These are phyloP conservation scores for Populus tomentosa DNA, from an alignment of 441 rosid genomes.

Conservation along the genomic window DNA sequence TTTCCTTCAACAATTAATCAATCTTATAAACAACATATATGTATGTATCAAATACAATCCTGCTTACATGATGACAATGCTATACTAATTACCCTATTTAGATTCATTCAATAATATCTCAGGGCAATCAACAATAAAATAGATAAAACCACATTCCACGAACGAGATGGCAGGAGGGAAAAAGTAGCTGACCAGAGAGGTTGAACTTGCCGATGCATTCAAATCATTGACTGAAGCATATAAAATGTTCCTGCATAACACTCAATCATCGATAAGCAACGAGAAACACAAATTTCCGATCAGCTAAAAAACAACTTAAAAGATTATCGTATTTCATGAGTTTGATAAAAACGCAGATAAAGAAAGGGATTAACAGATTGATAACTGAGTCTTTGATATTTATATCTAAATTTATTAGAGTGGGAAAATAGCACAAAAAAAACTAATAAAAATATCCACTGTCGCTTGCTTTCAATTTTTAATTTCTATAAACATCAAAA, in stretches of 20 bases:
- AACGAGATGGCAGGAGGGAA: slow-evolving; percentile 11
- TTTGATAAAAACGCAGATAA: not conserved
- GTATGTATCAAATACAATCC: not conserved
- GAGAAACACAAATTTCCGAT: not conserved
- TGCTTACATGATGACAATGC: not conserved
- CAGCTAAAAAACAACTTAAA: not conserved
- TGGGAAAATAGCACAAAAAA: no score
- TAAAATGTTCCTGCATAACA: slow-evolving; percentile 36
- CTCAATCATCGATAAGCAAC: slow-evolving; percentile 3
- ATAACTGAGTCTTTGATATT: not conserved
- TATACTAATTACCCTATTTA: not conserved
- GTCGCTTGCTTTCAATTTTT: not conserved
- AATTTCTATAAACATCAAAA: not conserved
- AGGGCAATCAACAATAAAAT: not conserved
- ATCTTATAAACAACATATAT: not conserved
- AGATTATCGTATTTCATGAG: not conserved
- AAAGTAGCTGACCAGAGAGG: slow-evolving; percentile 50
- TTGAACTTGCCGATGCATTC: slow-evolving; percentile 38
- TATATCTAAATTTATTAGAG: not conserved
- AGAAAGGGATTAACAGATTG: not conserved
- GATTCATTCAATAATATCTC: not conserved
- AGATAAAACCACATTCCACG: not conserved
- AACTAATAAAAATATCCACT: not conserved
- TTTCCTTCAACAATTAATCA: no score
- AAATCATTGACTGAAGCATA: slow-evolving; percentile 40